A percentile compares a stretch with the other conserved stretches of the same genome.
Evolutionary conservation across 371 early-diverging fungal species (phyloP).

Genomic region (Dinochytrium kinnereticum): DNA sequence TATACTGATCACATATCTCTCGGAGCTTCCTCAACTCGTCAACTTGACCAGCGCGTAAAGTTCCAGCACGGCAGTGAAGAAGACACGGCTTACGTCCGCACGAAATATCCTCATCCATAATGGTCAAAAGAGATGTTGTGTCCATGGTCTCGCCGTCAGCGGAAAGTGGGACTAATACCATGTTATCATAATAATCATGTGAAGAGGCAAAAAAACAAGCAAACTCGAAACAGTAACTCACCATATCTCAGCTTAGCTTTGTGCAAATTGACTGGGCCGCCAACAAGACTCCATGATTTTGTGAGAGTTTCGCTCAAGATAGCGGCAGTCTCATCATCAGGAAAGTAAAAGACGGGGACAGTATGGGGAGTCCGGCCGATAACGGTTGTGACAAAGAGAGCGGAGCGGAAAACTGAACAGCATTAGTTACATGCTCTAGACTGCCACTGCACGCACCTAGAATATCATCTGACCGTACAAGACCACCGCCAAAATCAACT

Average conservation of each 20-base stretch:
- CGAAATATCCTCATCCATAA: conserved; percentile 10
- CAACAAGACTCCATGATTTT: neutral
- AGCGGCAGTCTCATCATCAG: neutral
- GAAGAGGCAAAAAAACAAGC: neutral
- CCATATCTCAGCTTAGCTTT: neutral
- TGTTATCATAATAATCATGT: neutral
- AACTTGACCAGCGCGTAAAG: neutral
- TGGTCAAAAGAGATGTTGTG: neutral
- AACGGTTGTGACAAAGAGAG: neutral
- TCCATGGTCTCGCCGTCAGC: neutral
- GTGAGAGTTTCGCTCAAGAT: neutral
- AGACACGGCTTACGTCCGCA: neutral
- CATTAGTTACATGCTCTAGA: neutral
- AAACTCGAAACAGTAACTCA: too few relatives aligned
- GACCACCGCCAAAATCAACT: neutral
- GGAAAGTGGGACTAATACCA: neutral
- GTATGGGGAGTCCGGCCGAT: neutral
- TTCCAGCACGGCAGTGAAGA: neutral
- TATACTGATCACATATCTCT: conserved; percentile 9
- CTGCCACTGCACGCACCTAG: neutral
- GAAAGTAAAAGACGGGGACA: neutral
- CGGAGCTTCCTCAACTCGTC: neutral
- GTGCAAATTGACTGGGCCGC: neutral
- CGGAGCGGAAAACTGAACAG: neutral
- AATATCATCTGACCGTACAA: neutral